Conservation (phyloP, 2,329 filamentous ascomycete genomes). For the Elsinoe necatrix region DNA sequence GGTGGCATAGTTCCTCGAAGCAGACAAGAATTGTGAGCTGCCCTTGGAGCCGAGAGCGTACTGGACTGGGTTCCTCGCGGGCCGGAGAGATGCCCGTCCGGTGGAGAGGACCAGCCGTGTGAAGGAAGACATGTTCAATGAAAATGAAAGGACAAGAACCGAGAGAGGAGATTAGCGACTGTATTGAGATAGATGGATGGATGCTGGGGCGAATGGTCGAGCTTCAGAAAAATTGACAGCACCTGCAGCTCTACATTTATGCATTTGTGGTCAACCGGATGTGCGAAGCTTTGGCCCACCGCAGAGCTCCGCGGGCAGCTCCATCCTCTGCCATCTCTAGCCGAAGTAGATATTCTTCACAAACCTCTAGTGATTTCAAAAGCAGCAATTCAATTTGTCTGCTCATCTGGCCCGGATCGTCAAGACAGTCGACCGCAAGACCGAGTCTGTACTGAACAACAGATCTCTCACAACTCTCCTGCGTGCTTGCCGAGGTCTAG, state of each 20-base stretch:
- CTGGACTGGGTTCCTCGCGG: slow-evolving; percentile 66
- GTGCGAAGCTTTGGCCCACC: not conserved
- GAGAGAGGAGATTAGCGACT: slow-evolving; percentile 14
- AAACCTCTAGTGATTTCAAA: not conserved
- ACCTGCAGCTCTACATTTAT: slow-evolving; percentile 5
- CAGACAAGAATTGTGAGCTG: slow-evolving; percentile 54
- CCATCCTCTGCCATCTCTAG: slow-evolving; percentile 9
- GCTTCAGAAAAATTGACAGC: slow-evolving; percentile 14
- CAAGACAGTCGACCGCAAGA: not conserved
- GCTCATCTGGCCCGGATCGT: not conserved
- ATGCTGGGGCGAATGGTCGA: slow-evolving; percentile 4
- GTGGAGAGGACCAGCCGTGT: slow-evolving; percentile 71
- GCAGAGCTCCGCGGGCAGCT: not conserved
- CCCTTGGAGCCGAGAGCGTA: slow-evolving; percentile 56
- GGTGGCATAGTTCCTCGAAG: slow-evolving; percentile 50
- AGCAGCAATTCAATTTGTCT: slow-evolving; percentile 13
- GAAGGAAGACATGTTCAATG: slow-evolving; percentile 10
- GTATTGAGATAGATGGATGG: not conserved
- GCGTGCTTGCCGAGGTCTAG: not conserved
- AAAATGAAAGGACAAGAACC: slow-evolving; percentile 13
- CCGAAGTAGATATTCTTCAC: not conserved
- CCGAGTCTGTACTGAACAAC: not conserved
- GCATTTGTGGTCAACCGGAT: not conserved
- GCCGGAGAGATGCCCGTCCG: slow-evolving; percentile 66
- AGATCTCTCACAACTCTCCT: not conserved